Evolutionary conservation across 495 filamentous ascomycete species (phyloP).

Genomic region (Aspergillus hancockii): DNA sequence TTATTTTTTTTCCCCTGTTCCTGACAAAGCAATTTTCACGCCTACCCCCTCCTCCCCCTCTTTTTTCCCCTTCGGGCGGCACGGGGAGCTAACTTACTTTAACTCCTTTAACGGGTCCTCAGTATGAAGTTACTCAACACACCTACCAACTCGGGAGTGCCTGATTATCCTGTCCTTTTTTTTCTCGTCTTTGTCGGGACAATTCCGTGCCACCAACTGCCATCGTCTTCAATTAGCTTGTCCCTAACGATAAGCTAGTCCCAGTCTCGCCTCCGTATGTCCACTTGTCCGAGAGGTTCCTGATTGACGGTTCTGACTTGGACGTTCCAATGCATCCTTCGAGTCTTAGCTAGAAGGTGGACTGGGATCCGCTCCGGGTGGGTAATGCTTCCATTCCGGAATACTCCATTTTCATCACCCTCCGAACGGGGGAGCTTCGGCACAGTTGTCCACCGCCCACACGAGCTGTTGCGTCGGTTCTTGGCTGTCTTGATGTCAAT

Average conservation of each 20-base stretch:
- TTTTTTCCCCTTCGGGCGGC: conserved; percentile 8
- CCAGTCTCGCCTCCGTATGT: not conserved
- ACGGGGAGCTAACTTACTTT: conserved; percentile 8
- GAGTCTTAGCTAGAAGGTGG: conserved; percentile 14
- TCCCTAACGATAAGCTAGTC: not conserved
- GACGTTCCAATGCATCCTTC: conserved; percentile 17
- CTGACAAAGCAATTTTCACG: not conserved
- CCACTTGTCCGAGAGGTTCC: conserved; percentile 19
- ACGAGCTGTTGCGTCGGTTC: conserved; percentile 17
- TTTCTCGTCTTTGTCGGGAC: conserved; percentile 1
- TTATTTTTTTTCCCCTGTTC: not conserved
- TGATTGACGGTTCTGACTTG: conserved; percentile 15
- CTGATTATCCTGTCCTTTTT: not conserved
- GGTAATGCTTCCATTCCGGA: conserved; percentile 22
- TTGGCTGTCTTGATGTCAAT: conserved; percentile 2
- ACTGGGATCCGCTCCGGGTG: conserved; percentile 24
- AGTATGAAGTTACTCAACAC: conserved; percentile 4
- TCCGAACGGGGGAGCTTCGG: conserved; percentile 12
- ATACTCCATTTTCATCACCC: conserved; percentile 12
- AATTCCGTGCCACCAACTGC: conserved; percentile 5
- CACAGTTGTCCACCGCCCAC: conserved; percentile 11
- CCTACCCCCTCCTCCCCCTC: not conserved
- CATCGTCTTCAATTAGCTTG: not conserved
- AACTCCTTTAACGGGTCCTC: not conserved
- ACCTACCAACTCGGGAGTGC: conserved; percentile 2